These are phyloP conservation scores for Trichoderma virens DNA, from an alignment of 495 filamentous ascomycete species.

Conservation along the genomic window DNA sequence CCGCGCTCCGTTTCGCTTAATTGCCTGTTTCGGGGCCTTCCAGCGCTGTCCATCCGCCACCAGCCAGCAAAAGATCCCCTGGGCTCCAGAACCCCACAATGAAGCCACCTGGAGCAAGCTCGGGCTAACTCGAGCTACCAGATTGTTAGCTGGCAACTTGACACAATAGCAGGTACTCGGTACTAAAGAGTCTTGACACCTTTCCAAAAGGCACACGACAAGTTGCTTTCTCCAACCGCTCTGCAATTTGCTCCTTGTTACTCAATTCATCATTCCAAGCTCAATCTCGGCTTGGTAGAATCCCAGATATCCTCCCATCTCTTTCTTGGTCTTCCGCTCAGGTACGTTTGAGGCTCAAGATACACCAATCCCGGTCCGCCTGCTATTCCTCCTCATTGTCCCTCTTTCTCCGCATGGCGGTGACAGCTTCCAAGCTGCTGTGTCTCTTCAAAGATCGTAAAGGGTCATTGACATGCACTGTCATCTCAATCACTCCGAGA, in stretches of 20 bases:
- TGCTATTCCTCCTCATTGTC: background rate
- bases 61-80: background rate
- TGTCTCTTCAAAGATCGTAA: background rate
- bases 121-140: background rate
- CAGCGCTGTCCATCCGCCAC: background rate
- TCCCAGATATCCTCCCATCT: background rate
- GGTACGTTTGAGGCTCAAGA: background rate
- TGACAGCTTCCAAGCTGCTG: background rate
- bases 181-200: conserved; percentile 3
- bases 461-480: background rate
- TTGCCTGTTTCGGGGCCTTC: background rate
- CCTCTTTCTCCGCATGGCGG: background rate
- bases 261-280: conserved; percentile 4
- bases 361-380: background rate
- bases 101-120: background rate
- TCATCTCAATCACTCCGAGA: background rate
- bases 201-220: conserved; percentile 6
- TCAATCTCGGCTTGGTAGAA: background rate
- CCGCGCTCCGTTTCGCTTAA: background rate
- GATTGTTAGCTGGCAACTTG: background rate
- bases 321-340: background rate
- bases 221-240: background rate
- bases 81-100: background rate
- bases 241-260: conserved; percentile 3
- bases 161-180: background rate